Base-by-base conservation (phyloP, 495 filamentous ascomycete genomes). In the Haplographium delicatum region DNA sequence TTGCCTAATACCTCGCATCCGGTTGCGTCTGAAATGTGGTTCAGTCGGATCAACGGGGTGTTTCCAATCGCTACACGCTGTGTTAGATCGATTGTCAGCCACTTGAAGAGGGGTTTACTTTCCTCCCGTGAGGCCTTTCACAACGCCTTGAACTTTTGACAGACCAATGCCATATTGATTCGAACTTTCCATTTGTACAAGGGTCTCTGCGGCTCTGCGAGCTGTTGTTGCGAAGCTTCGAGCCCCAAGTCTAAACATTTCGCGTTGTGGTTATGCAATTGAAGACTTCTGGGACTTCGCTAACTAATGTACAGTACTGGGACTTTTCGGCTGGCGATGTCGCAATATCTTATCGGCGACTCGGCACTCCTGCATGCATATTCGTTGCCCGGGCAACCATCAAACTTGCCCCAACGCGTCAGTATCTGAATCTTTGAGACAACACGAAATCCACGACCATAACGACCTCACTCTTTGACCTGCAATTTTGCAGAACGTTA, bases 1-100 rank as follows among this genome's bases (percentile, higher is more conserved):
- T 98, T 98, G 54, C 94, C 93, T 27, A 96, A 83, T 41, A 98
- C 74, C 55, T 95, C 85, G 75, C 94, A 97, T 40, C 91, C 91
- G 15, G 93, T 97, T 59, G 95, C 78, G 52, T 88, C 82, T 16
- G 93, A 96, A 49, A 98, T 80, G 13, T 70, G 76, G 67, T 95
- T 91, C 33, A 98, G 76, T 3, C 85, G 82, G 68, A 98, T 95
- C 25, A 98, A 75, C 0, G 93, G 94, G 0, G 93, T 98, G 69
- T 96, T 97, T 54, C 94, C 93, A 72, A 98, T 96, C 95, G 59
- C 55, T 51, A 13, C n/a, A 46, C 41, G 9, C 19, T 30, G n/a
- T n/a, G 37, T 60, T 40, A 55, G 41, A 34, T 50, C 10, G n/a
- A n/a, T n/a, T n/a, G n/a, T n/a, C n/a, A n/a, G n/a, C n/a, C n/a